Evolutionary conservation across 2,329 filamentous ascomycete species (phyloP), one percentile per base, ranked within the genome.

Genomic region (Monosporascus sp.): DNA sequence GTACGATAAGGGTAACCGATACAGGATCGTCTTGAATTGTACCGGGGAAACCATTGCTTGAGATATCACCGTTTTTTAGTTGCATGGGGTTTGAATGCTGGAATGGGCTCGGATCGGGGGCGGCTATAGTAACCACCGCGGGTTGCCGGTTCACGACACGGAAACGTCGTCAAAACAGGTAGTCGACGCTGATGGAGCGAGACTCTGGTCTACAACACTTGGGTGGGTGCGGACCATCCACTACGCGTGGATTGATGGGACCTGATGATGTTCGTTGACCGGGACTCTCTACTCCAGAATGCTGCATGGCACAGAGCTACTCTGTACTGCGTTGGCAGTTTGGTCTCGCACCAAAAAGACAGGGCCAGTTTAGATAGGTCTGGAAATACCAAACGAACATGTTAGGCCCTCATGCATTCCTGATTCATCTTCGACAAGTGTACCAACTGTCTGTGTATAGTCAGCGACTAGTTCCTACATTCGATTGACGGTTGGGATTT

Each of bases 21-120:
- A 60, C 59, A 59, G 57, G 57, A 52, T 57, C 52, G 55, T 60
- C 54, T 55, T 58, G 53, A 59, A 51, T 61, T 65, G 61, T 66
- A 65, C 62, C 53, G 63, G 52, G 61, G 64, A 35, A 56, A 61
- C 56, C 60, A 53, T 61, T 27, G 20, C 54, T 57, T 54, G 57
- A 66, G 63, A 66, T 64, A 66, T 65, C 59, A 65, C 59, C 64
- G 55, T 63, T 62, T 55, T 61, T 62, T 62, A 57, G 60, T 56
- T 60, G 58, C 62, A 65, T 62, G 61, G 62, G 55, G 62, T 56
- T 51, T 57, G 45, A 57, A 60, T 65, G 58, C 62, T 59, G 57
- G 55, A 60, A 57, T 52, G 57, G 58, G 64, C 54, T 54, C 53
- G 56, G 52, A 53, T 44, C 51, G 59, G 62, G 62, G 54, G 55